Percentiles rank a stretch among this genome's conserved stretches.
These are phyloP conservation scores for Trichophyton equinum DNA, from an alignment of 2,329 filamentous ascomycete species.

Conservation along the genomic window DNA sequence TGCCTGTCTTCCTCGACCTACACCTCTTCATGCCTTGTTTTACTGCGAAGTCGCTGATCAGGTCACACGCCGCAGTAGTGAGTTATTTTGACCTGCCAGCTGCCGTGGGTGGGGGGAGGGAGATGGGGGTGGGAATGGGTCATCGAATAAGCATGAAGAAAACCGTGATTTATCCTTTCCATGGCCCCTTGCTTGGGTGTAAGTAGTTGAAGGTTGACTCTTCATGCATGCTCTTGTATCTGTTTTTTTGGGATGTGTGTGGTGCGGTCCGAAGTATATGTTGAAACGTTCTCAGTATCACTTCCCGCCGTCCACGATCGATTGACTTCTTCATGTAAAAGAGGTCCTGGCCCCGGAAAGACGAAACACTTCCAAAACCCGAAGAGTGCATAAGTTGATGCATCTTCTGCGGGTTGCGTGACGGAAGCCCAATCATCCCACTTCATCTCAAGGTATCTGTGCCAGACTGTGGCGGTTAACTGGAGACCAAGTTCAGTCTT, in stretches of 20 bases:
- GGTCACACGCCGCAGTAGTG: conserved; percentile 2
- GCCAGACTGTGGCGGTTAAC: conserved; percentile 1
- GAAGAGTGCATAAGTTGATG: not conserved
- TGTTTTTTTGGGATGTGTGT: no score
- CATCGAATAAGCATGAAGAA: not conserved
- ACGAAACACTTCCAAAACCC: conserved; percentile 4
- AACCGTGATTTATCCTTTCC: not conserved
- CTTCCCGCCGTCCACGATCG: not conserved
- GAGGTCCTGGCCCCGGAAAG: no score
- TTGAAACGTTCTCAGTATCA: not conserved
- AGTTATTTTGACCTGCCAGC: not conserved
- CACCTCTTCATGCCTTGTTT: not conserved
- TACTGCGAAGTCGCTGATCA: not conserved
- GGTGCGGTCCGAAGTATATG: not conserved
- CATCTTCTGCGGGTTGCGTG: not conserved
- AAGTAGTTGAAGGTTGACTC: not conserved
- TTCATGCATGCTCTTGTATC: not conserved
- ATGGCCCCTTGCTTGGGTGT: not conserved
- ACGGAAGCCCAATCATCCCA: not conserved
- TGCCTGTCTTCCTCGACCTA: not conserved
- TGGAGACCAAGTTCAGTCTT: not conserved
- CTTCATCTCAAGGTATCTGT: not conserved
- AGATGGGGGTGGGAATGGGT: not conserved
- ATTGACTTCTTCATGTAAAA: not conserved
- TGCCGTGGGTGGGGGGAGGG: not conserved